phyloP scores from a whole-genome alignment of 1,139 yeast genomes.

The Yamadazyma membranifaciens region DNA sequence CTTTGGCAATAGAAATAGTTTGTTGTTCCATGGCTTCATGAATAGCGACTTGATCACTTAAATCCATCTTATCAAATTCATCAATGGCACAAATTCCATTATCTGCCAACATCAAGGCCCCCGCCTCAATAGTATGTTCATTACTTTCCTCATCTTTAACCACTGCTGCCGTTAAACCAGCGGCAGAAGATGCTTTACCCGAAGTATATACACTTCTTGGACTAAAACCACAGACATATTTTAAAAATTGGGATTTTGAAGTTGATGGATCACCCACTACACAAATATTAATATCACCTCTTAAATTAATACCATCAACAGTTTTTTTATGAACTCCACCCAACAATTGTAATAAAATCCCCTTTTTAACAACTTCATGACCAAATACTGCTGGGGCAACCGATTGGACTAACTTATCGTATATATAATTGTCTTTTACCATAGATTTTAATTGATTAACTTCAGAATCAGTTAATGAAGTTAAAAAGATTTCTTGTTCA shows the following conservation, averaged over 20 bases:
- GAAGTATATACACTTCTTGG: conserved; percentile 97
- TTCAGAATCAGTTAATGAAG: conserved; percentile 78
- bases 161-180: conserved; percentile 98
- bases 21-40: conserved; percentile 99
- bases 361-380: conserved; percentile 92
- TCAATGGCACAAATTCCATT: conserved; percentile 98
- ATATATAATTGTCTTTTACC: conserved; percentile 89
- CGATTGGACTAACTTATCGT: conserved; percentile 81
- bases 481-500: conserved; percentile 79
- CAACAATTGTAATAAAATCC: conserved; percentile 79
- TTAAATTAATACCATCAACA: conserved; percentile 87
- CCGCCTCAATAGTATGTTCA: conserved; percentile 97
- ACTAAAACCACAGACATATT: conserved; percentile 87
- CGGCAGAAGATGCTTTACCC: conserved; percentile 98
- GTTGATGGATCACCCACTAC: conserved; percentile 99
- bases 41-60: conserved; percentile 94
- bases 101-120: conserved; percentile 98
- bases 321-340: conserved; percentile 98
- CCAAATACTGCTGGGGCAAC: conserved; percentile 98
- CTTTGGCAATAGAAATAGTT: conserved; percentile 95
- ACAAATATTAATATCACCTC: conserved; percentile 97
- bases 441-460: conserved; percentile 81
- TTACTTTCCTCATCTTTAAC: conserved; percentile 98
- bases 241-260: conserved; percentile 92
- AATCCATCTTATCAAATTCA: conserved; percentile 97